Base-by-base conservation (phyloP, 1,139 yeast genomes). In the Meyerozyma athensensis region DNA sequence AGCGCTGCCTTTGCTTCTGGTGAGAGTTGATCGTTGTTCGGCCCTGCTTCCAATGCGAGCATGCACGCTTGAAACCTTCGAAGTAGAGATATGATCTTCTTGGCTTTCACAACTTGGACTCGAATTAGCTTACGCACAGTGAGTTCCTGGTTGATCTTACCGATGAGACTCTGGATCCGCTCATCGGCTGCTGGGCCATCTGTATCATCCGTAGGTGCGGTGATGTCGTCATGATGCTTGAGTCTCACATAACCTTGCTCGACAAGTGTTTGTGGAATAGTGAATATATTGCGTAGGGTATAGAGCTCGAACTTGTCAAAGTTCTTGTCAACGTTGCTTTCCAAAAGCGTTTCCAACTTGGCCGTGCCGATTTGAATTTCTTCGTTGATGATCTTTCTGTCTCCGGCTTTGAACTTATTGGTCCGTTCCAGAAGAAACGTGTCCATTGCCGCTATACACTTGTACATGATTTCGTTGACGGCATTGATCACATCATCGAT, bases 401-500 rank as follows among this genome's bases (percentile, higher is more conserved):
- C 26, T 43, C 40, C 20, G 38, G 28, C 39, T 40, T 36, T 43
- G 46, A 44, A 40, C 38, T 46, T 46, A 42, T 56, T 46, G 43
- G 40, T 35, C 43, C 65, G 53, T 36, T 68, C 73, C 34, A 53
- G 50, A 19, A 89, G 61, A 48, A 81, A 84, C 33, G 72, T 71
- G 54, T 87, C 95, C 65, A 89, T 73, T 2, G 89, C 95, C 38
- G 75, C 77, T 0, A 92, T 82, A 50, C 96, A 86, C 49, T 83
- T 81, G 61, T 86, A 86, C 76, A 89, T 74, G 26, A 87, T 77
- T 41, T 81, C 89, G 52, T 90, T 89, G 19, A 86, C 95, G 1
- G 90, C 86, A 58, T 89, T 89, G 51, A 90, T 86, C 14, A 90
- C 82, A 53, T 89, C 96, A 53, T 90, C 97, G 6, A 90, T 75